Conservation (phyloP, 1,284 basidiomycete species). For the Coniophora puteana region DNA sequence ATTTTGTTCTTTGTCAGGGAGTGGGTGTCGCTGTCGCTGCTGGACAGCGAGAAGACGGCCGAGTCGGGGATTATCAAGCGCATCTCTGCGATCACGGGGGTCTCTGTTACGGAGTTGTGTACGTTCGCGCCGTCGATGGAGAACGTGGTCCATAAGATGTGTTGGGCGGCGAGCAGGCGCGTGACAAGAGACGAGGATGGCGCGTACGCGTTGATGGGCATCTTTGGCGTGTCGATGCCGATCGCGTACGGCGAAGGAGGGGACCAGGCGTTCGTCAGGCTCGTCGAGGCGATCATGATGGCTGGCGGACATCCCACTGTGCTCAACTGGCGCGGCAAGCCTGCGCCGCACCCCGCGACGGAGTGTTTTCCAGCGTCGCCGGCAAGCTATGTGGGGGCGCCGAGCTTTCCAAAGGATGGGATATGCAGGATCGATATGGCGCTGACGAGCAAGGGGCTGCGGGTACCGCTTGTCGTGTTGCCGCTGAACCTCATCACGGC, state of each 20-base stretch:
- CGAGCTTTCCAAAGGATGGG: too few species aligned
- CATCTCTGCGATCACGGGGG: background rate
- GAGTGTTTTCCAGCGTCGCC: background rate
- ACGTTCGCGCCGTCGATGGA: background rate
- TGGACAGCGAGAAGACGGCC: background rate
- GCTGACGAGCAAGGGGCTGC: background rate
- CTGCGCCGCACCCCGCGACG: background rate
- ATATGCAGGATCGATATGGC: background rate
- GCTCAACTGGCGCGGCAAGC: background rate
- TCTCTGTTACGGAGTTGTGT: background rate
- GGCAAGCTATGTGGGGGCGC: background rate
- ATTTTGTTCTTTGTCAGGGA: background rate
- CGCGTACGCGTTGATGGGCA: conserved; percentile 1
- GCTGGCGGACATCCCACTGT: background rate
- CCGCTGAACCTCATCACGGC: too few species aligned
- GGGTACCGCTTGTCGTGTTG: background rate
- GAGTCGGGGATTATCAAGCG: background rate
- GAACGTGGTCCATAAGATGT: background rate
- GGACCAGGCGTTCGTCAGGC: background rate
- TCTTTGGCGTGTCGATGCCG: background rate
- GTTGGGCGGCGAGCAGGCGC: background rate
- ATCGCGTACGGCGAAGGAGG: conserved; percentile 2
- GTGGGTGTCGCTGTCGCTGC: background rate
- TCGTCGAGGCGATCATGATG: conserved; percentile 1
- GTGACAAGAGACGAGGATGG: background rate